Conservation (phyloP, 2,329 filamentous ascomycete genomes). For the Microcyclospora tardicrescens region DNA sequence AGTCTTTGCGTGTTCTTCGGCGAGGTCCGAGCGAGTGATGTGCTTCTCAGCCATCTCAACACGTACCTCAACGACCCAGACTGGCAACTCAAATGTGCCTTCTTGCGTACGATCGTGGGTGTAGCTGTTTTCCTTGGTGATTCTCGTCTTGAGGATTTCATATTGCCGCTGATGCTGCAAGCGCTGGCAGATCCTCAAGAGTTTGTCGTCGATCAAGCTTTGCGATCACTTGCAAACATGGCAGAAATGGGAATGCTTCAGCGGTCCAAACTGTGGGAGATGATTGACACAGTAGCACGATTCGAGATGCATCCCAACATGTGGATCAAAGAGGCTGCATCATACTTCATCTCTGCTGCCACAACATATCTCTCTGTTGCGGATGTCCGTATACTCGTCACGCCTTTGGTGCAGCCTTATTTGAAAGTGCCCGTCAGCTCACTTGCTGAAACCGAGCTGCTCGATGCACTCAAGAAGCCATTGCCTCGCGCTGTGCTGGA, state of each 20-base stretch:
- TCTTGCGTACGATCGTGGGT: constrained; percentile 89
- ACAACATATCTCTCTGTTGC: constrained; percentile 64
- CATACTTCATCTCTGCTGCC: constrained; percentile 67
- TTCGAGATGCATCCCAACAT: constrained; percentile 90
- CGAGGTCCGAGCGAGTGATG: constrained; percentile 80
- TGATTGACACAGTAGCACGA: constrained; percentile 68
- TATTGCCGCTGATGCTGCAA: constrained; percentile 89
- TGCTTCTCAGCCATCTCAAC: constrained; percentile 90
- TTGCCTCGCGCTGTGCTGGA: constrained; percentile 71
- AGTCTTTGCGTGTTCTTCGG: constrained; percentile 92
- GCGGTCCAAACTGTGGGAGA: constrained; percentile 70
- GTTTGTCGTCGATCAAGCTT: constrained; percentile 79
- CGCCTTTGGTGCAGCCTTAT: constrained; percentile 69
- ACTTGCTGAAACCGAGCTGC: constrained; percentile 58
- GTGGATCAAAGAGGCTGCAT: constrained; percentile 86
- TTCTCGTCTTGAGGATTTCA: constrained; percentile 83
- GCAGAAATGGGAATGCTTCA: constrained; percentile 80
- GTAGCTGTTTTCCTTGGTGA: constrained; percentile 85
- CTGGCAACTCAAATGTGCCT: constrained; percentile 92
- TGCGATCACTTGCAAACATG: constrained; percentile 79
- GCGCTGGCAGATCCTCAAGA: constrained; percentile 87
- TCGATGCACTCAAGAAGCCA: constrained; percentile 74
- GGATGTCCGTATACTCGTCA: constrained; percentile 70
- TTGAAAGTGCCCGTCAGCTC: constrained; percentile 59
- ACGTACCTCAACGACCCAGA: constrained; percentile 94